Base-by-base conservation (phyloP, 2,329 filamentous ascomycete genomes). In the Ascochyta pisi region DNA sequence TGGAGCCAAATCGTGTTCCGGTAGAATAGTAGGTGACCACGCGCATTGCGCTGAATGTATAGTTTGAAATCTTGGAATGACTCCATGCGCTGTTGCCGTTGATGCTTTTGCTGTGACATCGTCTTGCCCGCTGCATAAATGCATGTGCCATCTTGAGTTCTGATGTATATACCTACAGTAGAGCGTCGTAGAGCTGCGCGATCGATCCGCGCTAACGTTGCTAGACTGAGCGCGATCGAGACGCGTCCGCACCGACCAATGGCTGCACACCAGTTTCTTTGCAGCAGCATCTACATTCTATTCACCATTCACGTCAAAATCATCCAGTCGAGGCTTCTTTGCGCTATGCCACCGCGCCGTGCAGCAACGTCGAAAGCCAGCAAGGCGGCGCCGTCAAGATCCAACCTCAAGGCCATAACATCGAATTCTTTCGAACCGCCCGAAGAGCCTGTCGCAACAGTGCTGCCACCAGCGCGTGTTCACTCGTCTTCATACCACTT, bases 401-500 rank as follows among this genome's bases (percentile, higher is more conserved):
- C 45, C 2, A 51, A 48, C 33, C 58, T 39, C 41, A 58, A 45
- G 10, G 41, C 29, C 35, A 34, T 29, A 48, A 23, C 50, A 38
- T 50, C 46, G 35, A 34, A 24, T 1, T 23, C n/a, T 12, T 61
- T 70, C 9, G 16, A 58, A 42, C 57, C 56, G 29, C 68, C 69
- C 4, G 22, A 44, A 24, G 29, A 54, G 27, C 41, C 60, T 13
- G 38, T 57, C 0, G 23, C 60, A 10, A 34, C 63, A 38, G 64
- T 65, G 7, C 33, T 69, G 6, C 71, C 68, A 7, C 72, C 73
- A 24, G 43, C 60, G 34, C 70, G 73, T 42, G 42, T 41, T 3
- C 73, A 76, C 38, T 27, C 58, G 27, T 24, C 57, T 15, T 52
- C 57, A 1, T 76, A 76, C 46, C 73, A 76, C 38, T 69, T 67